Conservation (phyloP, 2,329 filamentous ascomycete species). For the Leptodontidium sp. region DNA sequence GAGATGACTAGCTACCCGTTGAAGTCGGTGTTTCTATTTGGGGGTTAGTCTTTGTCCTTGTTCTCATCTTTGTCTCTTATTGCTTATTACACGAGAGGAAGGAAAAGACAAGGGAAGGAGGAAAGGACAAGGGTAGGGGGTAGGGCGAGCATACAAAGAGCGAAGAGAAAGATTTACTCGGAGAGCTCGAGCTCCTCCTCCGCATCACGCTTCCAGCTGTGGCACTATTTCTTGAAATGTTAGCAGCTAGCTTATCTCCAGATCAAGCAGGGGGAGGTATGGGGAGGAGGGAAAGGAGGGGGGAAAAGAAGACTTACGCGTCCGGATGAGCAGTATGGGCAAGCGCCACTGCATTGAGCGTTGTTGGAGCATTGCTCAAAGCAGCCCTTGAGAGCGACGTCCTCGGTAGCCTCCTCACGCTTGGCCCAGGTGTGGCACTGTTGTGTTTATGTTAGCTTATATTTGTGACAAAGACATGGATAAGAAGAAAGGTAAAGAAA, state of each 20-base stretch:
- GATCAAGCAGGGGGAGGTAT: too few species aligned
- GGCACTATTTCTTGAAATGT: too few species aligned
- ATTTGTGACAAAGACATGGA: too few species aligned
- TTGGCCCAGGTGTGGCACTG: not conserved
- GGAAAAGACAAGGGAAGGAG: too few species aligned
- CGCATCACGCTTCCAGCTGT: too few species aligned
- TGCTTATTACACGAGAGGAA: too few species aligned
- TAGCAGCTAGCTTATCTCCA: too few species aligned
- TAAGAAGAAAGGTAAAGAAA: too few species aligned
- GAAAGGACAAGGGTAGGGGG: too few species aligned
- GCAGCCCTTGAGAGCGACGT: not conserved
- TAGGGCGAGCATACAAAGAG: not conserved
- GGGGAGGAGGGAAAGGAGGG: not conserved
- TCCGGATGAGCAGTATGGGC: not conserved
- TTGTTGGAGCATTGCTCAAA: constrained; percentile 3
- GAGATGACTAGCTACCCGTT: not conserved
- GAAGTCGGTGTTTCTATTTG: too few species aligned
- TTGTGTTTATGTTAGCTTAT: not conserved
- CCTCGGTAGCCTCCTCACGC: not conserved
- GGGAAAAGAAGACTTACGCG: not conserved
- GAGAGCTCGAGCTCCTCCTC: not conserved
- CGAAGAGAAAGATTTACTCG: not conserved
- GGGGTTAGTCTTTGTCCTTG: too few species aligned
- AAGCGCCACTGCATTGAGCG: not conserved
- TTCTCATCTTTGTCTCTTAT: too few species aligned